Conservation (phyloP, 805 yeast genomes). For the Alloascoidea hylecoeti region DNA sequence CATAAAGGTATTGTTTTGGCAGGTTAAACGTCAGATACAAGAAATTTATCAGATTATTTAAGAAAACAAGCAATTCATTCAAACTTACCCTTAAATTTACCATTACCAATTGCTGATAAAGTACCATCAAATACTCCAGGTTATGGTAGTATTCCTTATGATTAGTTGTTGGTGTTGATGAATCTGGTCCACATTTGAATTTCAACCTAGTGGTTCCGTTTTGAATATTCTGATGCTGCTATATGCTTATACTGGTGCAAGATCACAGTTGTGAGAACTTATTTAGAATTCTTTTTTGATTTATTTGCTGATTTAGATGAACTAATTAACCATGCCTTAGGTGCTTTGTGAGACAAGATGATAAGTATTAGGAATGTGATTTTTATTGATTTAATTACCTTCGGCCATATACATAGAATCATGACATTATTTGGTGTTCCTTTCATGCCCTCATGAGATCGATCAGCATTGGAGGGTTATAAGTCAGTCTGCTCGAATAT, state of each 20-base stretch:
- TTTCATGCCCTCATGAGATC: too few relatives aligned
- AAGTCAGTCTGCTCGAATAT: too few relatives aligned
- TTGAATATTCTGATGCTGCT: conserved; percentile 88
- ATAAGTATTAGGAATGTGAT: too few relatives aligned
- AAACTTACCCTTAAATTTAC: conserved; percentile 73
- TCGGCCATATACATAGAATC: too few relatives aligned
- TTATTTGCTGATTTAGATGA: conserved; percentile 55
- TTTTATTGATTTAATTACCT: too few relatives aligned
- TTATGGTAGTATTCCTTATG: conserved; percentile 95
- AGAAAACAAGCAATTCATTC: conserved; percentile 88
- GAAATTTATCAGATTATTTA: conserved; percentile 79
- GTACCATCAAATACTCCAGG: conserved; percentile 95
- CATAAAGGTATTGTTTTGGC: conserved; percentile 94
- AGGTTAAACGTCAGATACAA: conserved; percentile 96
- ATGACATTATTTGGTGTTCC: too few relatives aligned
- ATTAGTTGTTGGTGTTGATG: conserved; percentile 81
- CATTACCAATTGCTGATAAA: conserved; percentile 85
- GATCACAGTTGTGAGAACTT: conserved; percentile 98
- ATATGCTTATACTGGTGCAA: conserved; percentile 98
- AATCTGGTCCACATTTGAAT: conserved; percentile 91
- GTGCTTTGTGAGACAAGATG: conserved; percentile 88
- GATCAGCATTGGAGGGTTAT: too few relatives aligned
- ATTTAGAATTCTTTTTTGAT: conserved; percentile 75
- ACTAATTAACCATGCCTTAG: conserved; percentile 73
- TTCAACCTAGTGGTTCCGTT: conserved; percentile 91